Base-by-base conservation (phyloP, 2,329 filamentous ascomycete species). In the Xylaria sp. region DNA sequence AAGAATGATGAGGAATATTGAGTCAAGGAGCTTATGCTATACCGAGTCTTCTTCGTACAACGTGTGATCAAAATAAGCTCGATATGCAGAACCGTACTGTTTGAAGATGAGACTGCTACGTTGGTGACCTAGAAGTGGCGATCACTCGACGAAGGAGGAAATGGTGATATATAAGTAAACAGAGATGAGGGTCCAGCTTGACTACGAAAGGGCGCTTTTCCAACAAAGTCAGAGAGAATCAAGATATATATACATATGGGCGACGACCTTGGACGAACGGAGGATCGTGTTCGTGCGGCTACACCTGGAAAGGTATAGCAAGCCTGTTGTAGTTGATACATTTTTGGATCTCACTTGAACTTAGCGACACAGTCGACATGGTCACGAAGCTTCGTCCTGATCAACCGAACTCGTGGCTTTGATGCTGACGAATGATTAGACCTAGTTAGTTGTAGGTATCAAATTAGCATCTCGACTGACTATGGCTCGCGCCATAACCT, bases 111-210 rank as follows among this genome's bases (percentile, higher is more conserved):
- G 20, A 46, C 1, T 28, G n/a, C 48, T 23, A 39, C 37, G 41
- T 44, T 48, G 18, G 65, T 18, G 57, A 64, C 41, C 59, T 60
- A 59, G 50, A 69, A 51, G 70, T 65, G 32, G 61, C 67, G 28
- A 65, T 41, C 23, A n/a, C 32, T 67, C 7, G 25, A 67, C 55
- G 25, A 50, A 67, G 48, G 18, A 58, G 67, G 64, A 65, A 68
- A 50, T 25, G 20, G 32, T 65, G 67, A 67, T 70, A 64, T 66
- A 63, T 34, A 67, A 61, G 59, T 23, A 63, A 61, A 28, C 39
- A 58, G 23, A 56, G 39, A 46, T 44, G 52, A 62, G 46, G 65
- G 37, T 51, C 46, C 41, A 32, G 8, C 8, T 55, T 52, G 59
- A 25, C 28, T 32, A 41, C 52, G 25, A 62, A 8, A 61, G n/a